Conservation (phyloP, 495 filamentous ascomycete genomes). For the Tuber umbilicatum region DNA sequence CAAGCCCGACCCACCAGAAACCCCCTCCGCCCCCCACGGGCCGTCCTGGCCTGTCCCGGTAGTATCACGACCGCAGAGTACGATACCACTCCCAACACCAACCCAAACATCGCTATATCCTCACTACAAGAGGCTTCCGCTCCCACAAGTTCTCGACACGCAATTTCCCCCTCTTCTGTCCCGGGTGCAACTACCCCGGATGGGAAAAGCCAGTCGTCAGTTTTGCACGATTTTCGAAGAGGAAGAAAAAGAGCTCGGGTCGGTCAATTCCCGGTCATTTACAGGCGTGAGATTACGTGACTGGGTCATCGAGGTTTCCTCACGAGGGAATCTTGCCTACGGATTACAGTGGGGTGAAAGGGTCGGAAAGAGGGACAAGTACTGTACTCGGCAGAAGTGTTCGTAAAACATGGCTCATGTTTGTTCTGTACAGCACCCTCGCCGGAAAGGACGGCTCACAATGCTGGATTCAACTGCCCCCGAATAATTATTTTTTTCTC, state of each 20-base stretch:
- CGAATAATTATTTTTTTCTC: too few species aligned
- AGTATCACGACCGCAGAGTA: not conserved
- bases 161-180: not conserved
- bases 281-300: not conserved
- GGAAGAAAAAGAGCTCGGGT: not conserved
- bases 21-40: not conserved
- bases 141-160: not conserved
- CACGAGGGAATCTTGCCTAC: not conserved
- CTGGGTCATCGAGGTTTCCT: not conserved
- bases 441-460: too few species aligned
- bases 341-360: too few species aligned
- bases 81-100: not conserved
- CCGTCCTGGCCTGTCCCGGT: not conserved
- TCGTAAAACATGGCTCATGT: too few species aligned
- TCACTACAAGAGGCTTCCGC: not conserved
- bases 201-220: not conserved
- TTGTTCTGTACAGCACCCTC: too few species aligned
- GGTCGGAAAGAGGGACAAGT: not conserved
- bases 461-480: too few species aligned
- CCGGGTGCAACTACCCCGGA: not conserved
- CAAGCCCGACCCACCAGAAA: not conserved
- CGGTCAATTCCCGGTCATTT: not conserved
- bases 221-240: not conserved
- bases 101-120: not conserved
- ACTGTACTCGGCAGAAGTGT: too few species aligned